A percentile compares a stretch with the other conserved stretches of the same genome.
These are phyloP conservation scores for Penicillium salamii DNA, from an alignment of 495 filamentous ascomycete genomes.

Conservation along the genomic window DNA sequence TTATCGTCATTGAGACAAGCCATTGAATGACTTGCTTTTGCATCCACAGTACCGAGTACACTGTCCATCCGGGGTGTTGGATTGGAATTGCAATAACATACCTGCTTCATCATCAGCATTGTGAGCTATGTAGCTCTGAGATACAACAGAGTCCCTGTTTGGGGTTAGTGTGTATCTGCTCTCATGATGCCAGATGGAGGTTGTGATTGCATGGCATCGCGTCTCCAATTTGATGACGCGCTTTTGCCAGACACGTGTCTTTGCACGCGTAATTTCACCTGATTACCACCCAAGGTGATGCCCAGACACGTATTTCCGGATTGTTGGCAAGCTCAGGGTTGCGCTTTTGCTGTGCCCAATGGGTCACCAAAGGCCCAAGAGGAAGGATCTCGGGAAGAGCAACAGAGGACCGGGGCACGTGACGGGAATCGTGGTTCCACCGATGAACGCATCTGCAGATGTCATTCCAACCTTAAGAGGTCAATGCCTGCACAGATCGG, in stretches of 20 bases:
- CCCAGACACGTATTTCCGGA: no score
- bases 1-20: conserved; percentile 31
- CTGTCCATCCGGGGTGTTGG: background rate
- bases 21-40: background rate
- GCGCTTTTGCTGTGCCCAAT: background rate
- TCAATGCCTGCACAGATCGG: conserved; percentile 4
- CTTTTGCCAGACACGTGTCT: background rate
- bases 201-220: background rate
- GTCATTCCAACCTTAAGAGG: conserved; percentile 21
- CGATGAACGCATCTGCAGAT: conserved; percentile 28
- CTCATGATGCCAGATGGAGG: background rate
- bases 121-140: no score
- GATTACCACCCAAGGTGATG: background rate
- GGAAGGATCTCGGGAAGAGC: background rate
- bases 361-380: background rate
- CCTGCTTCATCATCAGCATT: background rate
- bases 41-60: no score
- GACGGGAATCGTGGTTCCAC: conserved; percentile 22
- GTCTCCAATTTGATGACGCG: background rate
- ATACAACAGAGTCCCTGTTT: no score
- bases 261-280: background rate
- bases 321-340: no score
- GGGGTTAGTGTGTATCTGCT: background rate
- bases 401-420: conserved; percentile 9
- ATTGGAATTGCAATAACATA: background rate